Percentiles rank a stretch among this genome's conserved stretches.
Conservation (phyloP, 805 yeast species). For the Myxozyma kluyveri region DNA sequence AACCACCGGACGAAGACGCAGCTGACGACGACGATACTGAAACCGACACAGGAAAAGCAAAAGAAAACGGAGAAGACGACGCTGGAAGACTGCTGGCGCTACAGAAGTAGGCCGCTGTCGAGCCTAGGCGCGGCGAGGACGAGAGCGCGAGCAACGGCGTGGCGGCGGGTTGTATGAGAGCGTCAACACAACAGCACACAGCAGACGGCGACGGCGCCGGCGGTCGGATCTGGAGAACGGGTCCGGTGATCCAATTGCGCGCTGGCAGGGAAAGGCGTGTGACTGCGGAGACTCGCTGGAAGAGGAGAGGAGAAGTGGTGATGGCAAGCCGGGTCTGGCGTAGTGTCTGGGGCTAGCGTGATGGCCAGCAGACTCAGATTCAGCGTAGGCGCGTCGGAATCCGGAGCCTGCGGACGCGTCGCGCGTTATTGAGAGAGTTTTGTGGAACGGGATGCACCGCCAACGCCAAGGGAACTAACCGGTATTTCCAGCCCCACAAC, state of each 20-base stretch:
- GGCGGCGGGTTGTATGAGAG: conserved; percentile 16
- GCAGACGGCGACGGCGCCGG: conserved; percentile 9
- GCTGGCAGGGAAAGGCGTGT: neutral
- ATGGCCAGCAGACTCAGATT: too few species aligned
- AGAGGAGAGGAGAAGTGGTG: neutral
- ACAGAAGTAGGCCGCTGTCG: neutral
- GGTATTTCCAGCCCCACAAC: too few species aligned
- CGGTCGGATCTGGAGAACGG: neutral
- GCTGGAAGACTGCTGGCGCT: neutral
- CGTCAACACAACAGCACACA: conserved; percentile 9
- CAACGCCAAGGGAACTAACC: too few species aligned
- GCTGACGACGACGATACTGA: neutral
- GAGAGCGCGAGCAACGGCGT: conserved; percentile 9
- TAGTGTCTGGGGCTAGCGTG: too few species aligned
- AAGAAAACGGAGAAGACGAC: conserved; percentile 1
- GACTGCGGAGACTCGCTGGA: conserved; percentile 2
- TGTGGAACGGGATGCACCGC: too few species aligned
- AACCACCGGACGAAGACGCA: conserved; percentile 2
- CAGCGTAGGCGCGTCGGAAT: too few species aligned
- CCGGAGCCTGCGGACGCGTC: too few species aligned
- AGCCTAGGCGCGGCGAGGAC: conserved; percentile 19
- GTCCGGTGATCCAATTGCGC: neutral
- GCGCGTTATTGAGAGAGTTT: too few species aligned
- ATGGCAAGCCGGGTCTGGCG: too few species aligned
- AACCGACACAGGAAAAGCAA: neutral